Evolutionary conservation across 2,329 filamentous ascomycete genomes (phyloP).

Genomic region (Fusarium coicis): DNA sequence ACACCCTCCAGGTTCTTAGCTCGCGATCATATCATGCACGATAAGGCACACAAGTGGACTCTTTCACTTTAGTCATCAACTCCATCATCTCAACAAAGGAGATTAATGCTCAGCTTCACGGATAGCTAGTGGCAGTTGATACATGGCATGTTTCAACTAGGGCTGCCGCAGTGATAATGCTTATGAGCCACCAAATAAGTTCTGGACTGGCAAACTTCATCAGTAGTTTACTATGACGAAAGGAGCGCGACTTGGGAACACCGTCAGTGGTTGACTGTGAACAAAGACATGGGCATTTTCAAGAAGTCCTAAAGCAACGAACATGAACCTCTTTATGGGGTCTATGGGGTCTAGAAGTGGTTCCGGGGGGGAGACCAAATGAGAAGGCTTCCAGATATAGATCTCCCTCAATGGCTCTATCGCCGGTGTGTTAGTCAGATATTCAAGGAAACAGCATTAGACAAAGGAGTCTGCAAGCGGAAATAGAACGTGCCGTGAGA

Average conservation of each 20-base stretch:
- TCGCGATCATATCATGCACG: not conserved
- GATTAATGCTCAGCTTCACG: not conserved
- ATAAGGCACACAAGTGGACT: not conserved
- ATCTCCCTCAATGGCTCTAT: not conserved
- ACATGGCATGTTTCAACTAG: not conserved
- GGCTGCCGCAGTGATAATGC: no score
- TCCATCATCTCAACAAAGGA: not conserved
- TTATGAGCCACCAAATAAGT: not conserved
- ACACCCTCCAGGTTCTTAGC: not conserved
- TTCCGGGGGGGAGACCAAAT: accelerated
- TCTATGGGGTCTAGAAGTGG: not conserved
- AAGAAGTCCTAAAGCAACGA: not conserved
- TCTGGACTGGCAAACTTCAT: not conserved
- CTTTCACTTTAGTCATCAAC: not conserved
- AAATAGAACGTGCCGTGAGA: not conserved
- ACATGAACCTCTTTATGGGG: no score
- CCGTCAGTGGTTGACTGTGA: not conserved
- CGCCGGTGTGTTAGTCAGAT: not conserved
- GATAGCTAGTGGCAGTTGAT: not conserved
- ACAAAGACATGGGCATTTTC: not conserved
- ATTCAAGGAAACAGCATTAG: not conserved
- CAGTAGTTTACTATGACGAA: not conserved
- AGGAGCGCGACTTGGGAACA: not conserved
- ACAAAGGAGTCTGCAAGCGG: not conserved
- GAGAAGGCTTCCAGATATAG: not conserved